Percentiles rank a stretch among this genome's conserved stretches.
Conservation (phyloP, 345 rosid genomes). For the Eucalyptus brandiana region DNA sequence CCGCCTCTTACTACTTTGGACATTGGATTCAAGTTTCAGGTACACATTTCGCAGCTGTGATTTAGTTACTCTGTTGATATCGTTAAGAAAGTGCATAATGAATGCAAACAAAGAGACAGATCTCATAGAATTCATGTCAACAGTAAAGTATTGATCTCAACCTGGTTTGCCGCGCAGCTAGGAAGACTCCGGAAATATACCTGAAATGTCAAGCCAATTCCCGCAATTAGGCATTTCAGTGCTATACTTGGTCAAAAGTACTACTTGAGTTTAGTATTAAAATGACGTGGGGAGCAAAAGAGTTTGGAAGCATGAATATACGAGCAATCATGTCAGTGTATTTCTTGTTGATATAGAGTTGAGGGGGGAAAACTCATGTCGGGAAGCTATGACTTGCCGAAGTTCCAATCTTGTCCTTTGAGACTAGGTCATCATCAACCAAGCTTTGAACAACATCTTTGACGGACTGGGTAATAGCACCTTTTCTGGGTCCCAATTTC, state of each 20-base stretch:
- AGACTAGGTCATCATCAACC: slow-evolving; percentile 45
- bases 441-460: too few relatives aligned
- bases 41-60: slow-evolving; percentile 51
- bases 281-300: neutral
- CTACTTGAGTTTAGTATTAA: neutral
- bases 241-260: too few relatives aligned
- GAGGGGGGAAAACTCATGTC: neutral
- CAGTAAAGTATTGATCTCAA: slow-evolving; percentile 2
- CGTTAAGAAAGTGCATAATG: neutral
- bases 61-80: neutral
- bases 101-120: neutral
- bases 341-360: neutral
- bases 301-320: neutral
- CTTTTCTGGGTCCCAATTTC: slow-evolving; percentile 79
- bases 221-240: too few relatives aligned
- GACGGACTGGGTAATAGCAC: neutral
- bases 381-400: slow-evolving; percentile 43
- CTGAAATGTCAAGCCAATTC: too few relatives aligned
- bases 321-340: neutral
- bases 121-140: neutral
- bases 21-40: slow-evolving; percentile 67
- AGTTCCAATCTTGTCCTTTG: slow-evolving; percentile 83
- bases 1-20: slow-evolving; percentile 55
- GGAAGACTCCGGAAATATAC: too few relatives aligned
- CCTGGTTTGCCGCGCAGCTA: slow-evolving; percentile 93